Evolutionary conservation across 2,329 filamentous ascomycete genomes (phyloP), one percentile per base, ranked within the genome.

Genomic region (Didymella arachidicola): DNA sequence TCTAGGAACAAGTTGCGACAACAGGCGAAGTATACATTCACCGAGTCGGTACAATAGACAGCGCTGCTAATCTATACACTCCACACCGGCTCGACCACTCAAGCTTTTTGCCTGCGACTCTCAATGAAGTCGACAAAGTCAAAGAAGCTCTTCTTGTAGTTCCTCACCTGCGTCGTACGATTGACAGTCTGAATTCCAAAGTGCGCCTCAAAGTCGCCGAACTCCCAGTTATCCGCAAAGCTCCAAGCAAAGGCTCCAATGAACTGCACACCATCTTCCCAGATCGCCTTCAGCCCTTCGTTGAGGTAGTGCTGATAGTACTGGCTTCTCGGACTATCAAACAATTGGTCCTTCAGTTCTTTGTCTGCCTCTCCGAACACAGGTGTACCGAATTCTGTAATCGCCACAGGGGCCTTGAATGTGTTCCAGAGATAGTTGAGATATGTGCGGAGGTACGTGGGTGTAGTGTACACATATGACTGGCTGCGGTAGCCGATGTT

Each of bases 371-470:
- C 84, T 8, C 66, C 79, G 47, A 80, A 84, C 0, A 85, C 79
- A 4, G 84, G 82, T 66, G 85, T 87, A 0, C 86, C 86, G 61
- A 87, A 87, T 66, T 88, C 85, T 7, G 81, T 79, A 5, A 87
- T 73, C 22, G 77, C 75, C 7, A 84, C 75, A 0, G 83, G 82
- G 0, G 72, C 69, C 30, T 74, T 79, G 78, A 82, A 89, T 0
- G 83, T 87, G 70, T 87, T 87, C 78, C 82, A 85, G 2, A 89
- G 73, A 65, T 87, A 88, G 62, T 78, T 81, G 4, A 86, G 77
- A 61, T 84, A 83, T 52, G 78, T 79, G 51, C 84, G 80, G n/a
- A 89, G 79, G 63, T 86, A 87, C 2, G 78, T 79, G 0, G 86
- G 86, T 0, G 86, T 83, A 32, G 83, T 82, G 72, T 87, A 86